phyloP scores from a whole-genome alignment of 2,329 filamentous ascomycete genomes.

The Grosmannia clavigera region DNA sequence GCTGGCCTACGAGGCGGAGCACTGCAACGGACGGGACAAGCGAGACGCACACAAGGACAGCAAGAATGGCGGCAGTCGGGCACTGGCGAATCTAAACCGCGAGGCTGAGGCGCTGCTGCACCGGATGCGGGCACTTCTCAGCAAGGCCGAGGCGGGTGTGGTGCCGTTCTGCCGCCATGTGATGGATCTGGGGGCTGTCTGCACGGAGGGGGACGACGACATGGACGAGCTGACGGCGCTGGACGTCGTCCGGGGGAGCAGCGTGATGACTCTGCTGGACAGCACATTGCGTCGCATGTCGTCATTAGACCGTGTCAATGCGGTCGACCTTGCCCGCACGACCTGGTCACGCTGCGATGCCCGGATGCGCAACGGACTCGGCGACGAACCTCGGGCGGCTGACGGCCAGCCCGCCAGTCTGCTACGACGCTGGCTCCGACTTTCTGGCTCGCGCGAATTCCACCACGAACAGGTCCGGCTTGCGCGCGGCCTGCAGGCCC shows the following conservation, averaged over 20 bases:
- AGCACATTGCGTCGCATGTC: not conserved
- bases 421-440: not conserved
- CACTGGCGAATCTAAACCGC: not conserved
- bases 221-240: not conserved
- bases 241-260: slow-evolving; percentile 3
- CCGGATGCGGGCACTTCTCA: not conserved
- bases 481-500: slow-evolving; percentile 7
- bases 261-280: not conserved
- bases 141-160: not conserved
- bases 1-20: not conserved
- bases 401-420: not conserved
- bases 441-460: not conserved
- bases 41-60: not conserved
- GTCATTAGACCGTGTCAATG: not conserved
- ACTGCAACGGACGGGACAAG: not conserved
- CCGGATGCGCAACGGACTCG: not conserved
- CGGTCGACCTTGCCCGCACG: not conserved
- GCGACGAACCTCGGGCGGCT: not conserved
- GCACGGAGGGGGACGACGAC: not conserved
- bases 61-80: too few relatives aligned
- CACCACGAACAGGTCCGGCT: not conserved
- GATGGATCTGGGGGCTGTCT: not conserved
- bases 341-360: not conserved
- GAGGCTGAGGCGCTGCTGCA: not conserved
- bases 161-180: not conserved